Conservation (phyloP, 805 yeast genomes). For the Candida hungchunana region DNA sequence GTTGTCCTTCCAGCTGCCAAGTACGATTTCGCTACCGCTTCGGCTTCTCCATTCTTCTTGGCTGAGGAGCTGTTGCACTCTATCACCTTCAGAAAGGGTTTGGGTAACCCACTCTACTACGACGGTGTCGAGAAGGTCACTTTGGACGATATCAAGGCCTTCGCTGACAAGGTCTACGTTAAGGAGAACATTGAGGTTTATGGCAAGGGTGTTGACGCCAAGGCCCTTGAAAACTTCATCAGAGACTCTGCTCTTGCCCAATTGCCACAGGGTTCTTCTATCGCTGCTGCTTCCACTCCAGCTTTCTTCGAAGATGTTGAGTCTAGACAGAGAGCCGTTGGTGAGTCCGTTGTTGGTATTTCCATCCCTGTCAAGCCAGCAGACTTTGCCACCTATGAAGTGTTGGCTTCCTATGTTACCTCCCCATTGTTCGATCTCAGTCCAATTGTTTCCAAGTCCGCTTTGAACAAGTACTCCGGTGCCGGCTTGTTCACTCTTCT, state of each 20-base stretch:
- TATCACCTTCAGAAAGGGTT: slow-evolving; percentile 79
- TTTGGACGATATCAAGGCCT: slow-evolving; percentile 60
- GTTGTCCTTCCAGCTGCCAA: slow-evolving; percentile 74
- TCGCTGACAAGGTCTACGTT: slow-evolving; percentile 64
- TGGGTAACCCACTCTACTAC: slow-evolving; percentile 78
- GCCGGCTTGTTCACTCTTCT: slow-evolving; percentile 76
- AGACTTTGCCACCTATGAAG: slow-evolving; percentile 63
- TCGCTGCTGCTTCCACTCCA: slow-evolving; percentile 36
- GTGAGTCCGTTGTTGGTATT: slow-evolving; percentile 68
- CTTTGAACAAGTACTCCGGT: slow-evolving; percentile 63
- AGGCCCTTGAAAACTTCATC: slow-evolving; percentile 65
- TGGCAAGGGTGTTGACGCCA: slow-evolving; percentile 69
- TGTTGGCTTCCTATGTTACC: slow-evolving; percentile 62
- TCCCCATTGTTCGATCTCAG: slow-evolving; percentile 54
- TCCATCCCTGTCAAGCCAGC: slow-evolving; percentile 72
- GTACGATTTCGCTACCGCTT: slow-evolving; percentile 54
- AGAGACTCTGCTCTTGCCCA: slow-evolving; percentile 58
- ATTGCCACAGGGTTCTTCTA: slow-evolving; percentile 58
- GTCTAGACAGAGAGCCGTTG: slow-evolving; percentile 59
- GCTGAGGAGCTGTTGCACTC: slow-evolving; percentile 80
- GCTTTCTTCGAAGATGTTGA: slow-evolving; percentile 59
- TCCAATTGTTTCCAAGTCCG: slow-evolving; percentile 47
- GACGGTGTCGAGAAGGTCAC: slow-evolving; percentile 58
- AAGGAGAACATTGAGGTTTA: slow-evolving; percentile 65
- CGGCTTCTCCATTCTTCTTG: slow-evolving; percentile 45